Percentiles rank a stretch among this genome's conserved stretches.
These are phyloP conservation scores for Macrolepiota dolichaula DNA, from an alignment of 768 basidiomycete genomes.

Conservation along the genomic window DNA sequence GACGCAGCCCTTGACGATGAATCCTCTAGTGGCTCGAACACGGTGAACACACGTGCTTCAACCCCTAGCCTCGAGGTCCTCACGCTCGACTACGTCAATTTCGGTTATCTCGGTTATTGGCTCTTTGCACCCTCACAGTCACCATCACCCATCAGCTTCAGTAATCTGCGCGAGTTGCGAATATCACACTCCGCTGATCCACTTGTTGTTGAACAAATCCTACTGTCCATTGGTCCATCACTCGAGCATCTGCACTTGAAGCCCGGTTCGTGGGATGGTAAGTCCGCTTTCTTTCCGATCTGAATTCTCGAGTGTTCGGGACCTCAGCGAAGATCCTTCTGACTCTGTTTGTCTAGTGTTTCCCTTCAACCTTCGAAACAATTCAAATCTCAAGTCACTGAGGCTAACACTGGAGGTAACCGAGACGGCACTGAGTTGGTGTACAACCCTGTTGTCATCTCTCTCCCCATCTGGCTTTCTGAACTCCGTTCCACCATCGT, in stretches of 20 bases:
- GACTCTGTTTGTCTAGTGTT: conserved; percentile 19
- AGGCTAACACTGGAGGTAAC: conserved; percentile 40
- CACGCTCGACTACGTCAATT: conserved; percentile 38
- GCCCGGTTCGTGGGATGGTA: conserved; percentile 38
- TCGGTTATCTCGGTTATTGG: conserved; percentile 34
- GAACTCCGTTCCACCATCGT: not conserved
- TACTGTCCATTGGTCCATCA: conserved; percentile 29
- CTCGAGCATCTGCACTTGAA: conserved; percentile 43
- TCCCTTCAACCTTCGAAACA: conserved; percentile 32
- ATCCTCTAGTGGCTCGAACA: conserved; percentile 10
- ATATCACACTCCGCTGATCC: conserved; percentile 38
- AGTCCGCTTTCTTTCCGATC: conserved; percentile 14
- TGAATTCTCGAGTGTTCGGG: not conserved
- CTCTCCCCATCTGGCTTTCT: conserved; percentile 18
- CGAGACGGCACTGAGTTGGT: conserved; percentile 34
- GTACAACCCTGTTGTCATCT: conserved; percentile 25
- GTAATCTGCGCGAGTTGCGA: conserved; percentile 36
- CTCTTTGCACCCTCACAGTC: conserved; percentile 27
- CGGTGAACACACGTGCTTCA: conserved; percentile 6
- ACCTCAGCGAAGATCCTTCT: not conserved
- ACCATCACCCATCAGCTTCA: conserved; percentile 26
- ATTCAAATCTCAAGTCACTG: conserved; percentile 32
- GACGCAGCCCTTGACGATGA: not conserved
- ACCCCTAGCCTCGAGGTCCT: conserved; percentile 30
- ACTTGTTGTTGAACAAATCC: conserved; percentile 30